Conservation (phyloP, 148 eudicot genomes). For the Salicornia ramosissima region DNA sequence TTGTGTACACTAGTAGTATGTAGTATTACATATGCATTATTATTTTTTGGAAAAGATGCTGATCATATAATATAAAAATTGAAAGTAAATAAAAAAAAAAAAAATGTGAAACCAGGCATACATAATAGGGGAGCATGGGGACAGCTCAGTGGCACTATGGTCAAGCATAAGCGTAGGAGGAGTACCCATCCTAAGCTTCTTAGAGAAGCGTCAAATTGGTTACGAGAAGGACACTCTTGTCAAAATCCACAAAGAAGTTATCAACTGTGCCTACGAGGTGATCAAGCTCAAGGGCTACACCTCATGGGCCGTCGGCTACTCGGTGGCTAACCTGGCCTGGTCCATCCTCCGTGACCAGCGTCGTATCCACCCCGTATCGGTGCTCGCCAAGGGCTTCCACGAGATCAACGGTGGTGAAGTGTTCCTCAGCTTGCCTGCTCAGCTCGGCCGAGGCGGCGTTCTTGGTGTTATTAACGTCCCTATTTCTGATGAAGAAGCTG, state of each 20-base stretch:
- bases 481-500: conserved; percentile 60
- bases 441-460: conserved; percentile 76
- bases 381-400: conserved; percentile 73
- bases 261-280: conserved; percentile 84
- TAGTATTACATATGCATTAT: too few relatives aligned
- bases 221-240: conserved; percentile 63
- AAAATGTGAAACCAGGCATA: conserved; percentile 46
- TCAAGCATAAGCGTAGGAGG: conserved; percentile 96
- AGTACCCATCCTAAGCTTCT: conserved; percentile 69
- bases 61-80: background rate
- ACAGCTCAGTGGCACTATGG: conserved; percentile 95
- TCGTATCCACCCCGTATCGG: conserved; percentile 79
- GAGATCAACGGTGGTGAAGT: conserved; percentile 65
- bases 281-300: conserved; percentile 92
- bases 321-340: conserved; percentile 71
- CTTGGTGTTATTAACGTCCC: conserved; percentile 73
- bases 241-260: conserved; percentile 74
- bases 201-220: conserved; percentile 58
- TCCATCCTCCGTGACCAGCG: conserved; percentile 72
- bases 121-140: conserved; percentile 94
- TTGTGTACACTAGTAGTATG: too few relatives aligned
- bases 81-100: background rate
- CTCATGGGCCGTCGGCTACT: conserved; percentile 96
- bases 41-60: too few relatives aligned
- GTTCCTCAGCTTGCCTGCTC: conserved; percentile 87